These are phyloP conservation scores for Prunus mira DNA, from an alignment of 306 rosid genomes.

Conservation along the genomic window DNA sequence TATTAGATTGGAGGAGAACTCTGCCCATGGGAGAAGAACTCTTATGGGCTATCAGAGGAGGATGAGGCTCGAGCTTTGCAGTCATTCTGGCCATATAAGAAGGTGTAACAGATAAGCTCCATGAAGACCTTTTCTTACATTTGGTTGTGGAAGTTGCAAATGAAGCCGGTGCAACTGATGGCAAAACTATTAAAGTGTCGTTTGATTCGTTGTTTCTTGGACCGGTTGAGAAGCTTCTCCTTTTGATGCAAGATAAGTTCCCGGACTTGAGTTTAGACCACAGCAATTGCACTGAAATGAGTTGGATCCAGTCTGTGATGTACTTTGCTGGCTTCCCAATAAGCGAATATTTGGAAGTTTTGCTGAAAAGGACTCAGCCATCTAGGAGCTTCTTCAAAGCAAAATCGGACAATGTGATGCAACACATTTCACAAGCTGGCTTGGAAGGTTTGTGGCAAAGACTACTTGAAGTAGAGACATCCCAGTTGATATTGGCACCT, in stretches of 20 bases:
- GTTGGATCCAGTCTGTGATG: constrained; percentile 66
- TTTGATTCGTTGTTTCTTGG: constrained; percentile 61
- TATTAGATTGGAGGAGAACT: too few species aligned
- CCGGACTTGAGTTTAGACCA: constrained; percentile 51
- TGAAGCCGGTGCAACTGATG: constrained; percentile 20
- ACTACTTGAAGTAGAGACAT: constrained; percentile 47
- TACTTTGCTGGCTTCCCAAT: constrained; percentile 51
- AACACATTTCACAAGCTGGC: constrained; percentile 45
- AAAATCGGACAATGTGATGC: constrained; percentile 60
- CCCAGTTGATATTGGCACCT: constrained; percentile 54
- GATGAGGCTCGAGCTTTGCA: constrained; percentile 69
- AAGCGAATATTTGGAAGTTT: constrained; percentile 42
- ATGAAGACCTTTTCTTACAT: constrained; percentile 52
- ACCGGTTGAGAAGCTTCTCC: constrained; percentile 33
- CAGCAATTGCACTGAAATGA: constrained; percentile 49
- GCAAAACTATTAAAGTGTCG: constrained; percentile 42
- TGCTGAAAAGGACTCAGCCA: constrained; percentile 40
- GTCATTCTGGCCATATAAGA: constrained; percentile 44
- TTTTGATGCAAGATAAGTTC: constrained; percentile 39
- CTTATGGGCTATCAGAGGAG: constrained; percentile 76
- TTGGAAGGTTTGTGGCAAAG: constrained; percentile 59
- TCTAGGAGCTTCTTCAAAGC: constrained; percentile 55
- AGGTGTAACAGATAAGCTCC: constrained; percentile 44
- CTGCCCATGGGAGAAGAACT: constrained; percentile 59
- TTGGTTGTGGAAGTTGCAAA: constrained; percentile 37